These are phyloP conservation scores for Peronosclerospora sorghi DNA, from an alignment of 352 stramenopile species.

Conservation along the genomic window DNA sequence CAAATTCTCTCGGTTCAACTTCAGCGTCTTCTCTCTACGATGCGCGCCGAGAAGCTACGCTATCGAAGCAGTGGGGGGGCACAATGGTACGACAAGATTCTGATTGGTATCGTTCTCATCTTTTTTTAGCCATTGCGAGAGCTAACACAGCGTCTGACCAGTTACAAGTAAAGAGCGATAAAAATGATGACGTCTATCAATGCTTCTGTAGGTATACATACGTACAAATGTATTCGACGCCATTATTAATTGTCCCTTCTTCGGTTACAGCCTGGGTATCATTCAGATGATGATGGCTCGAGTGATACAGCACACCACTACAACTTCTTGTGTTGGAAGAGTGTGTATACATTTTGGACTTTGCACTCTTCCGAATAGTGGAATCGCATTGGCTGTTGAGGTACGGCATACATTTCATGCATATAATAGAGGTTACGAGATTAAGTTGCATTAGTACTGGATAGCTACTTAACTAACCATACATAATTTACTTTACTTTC, in stretches of 20 bases:
- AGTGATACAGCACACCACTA: slow-evolving; percentile 40
- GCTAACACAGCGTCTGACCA: background rate
- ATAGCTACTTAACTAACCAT: no score
- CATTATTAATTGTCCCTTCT: no score
- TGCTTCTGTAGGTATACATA: slow-evolving; percentile 7
- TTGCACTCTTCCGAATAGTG: no score
- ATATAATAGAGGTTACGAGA: no score
- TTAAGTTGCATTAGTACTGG: no score
- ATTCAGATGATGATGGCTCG: slow-evolving; percentile 42
- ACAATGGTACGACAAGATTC: slow-evolving; percentile 8
- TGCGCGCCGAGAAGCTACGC: slow-evolving; percentile 12
- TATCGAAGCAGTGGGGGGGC: slow-evolving; percentile 3
- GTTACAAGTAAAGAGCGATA: background rate
- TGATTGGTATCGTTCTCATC: slow-evolving; percentile 3
- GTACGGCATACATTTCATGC: no score
- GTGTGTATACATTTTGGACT: no score
- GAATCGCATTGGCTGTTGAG: no score
- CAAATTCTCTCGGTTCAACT: background rate
- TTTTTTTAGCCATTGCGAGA: slow-evolving; percentile 1
- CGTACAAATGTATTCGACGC: background rate
- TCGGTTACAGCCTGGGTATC: slow-evolving; percentile 25
- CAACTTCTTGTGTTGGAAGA: no score
- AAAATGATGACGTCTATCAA: slow-evolving; percentile 15
- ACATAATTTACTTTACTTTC: no score
- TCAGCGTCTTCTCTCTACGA: background rate